Base-by-base conservation (phyloP, 371 early-diverging fungal genomes). In the Lichtheimia ornata region DNA sequence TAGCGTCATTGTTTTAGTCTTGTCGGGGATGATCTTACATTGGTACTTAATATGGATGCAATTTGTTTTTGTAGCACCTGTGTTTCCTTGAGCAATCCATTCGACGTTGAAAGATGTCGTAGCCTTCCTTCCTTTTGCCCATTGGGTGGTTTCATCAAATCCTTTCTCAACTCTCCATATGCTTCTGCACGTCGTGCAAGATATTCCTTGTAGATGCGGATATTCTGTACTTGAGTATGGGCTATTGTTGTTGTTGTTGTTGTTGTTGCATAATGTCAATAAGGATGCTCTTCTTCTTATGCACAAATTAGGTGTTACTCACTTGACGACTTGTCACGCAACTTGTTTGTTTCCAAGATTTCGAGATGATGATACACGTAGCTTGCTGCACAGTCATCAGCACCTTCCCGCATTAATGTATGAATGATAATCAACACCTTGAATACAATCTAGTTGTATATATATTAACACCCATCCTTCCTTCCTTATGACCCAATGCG, bases 381-480 rank as follows among this genome's bases (percentile, higher is more conserved):
- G 22, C 83, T 86, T 61, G 91, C 76, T 4, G 90, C 83, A 12
- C 84, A 77, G 30, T 90, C 87, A 5, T 88, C 88, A 42, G 87
- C 84, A 24, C 93, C 93, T 62, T 94, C 88, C 25, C 91, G 82
- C 74, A 94, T 86, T 65, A 97, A 73, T 25, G 92, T 86, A 67
- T 97, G 97, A 18, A 94, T 77, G 30, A 94, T 81, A 55, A 94
- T 87, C 47, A 97, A 81, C 0, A 93, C 84, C 70, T 97, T 97
- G 82, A 95, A 93, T 4, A 88, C 90, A n/a, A 92, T 87, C 95
- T 94, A 77, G 42, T 27, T 11, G 35, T 9, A 41, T 61, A 18
- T 42, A 69, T 56, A 67, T 61, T 62, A 45, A 63, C 65, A 40
- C 68, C 61, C 56, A 68, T 62, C 55, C 20, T 30, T 35, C 55